Evolutionary conservation across 1,284 basidiomycete genomes (phyloP).

Genomic region (Wolfiporia cocos): DNA sequence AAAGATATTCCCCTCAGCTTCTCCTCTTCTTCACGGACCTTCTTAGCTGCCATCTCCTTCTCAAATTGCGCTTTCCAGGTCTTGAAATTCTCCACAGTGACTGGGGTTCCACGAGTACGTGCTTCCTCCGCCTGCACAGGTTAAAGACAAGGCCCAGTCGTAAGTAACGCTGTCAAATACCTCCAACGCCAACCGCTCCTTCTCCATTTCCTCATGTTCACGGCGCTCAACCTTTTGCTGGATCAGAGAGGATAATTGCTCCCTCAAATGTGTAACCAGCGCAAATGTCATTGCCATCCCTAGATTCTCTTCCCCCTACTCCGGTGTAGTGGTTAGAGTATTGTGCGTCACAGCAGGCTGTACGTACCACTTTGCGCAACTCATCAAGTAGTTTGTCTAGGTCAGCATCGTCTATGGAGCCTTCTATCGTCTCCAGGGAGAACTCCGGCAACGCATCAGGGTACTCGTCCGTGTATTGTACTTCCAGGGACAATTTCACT

Average conservation of each 20-base stretch:
- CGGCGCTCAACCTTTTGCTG: conserved; percentile 51
- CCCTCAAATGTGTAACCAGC: conserved; percentile 82
- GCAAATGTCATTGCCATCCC: conserved; percentile 99
- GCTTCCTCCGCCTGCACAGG: conserved; percentile 74
- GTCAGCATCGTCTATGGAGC: conserved; percentile 61
- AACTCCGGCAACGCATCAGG: conserved; percentile 78
- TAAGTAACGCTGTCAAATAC: conserved; percentile 30
- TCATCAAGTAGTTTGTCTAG: conserved; percentile 50
- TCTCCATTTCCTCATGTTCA: conserved; percentile 63
- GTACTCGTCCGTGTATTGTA: conserved; percentile 67
- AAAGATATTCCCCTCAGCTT: conserved; percentile 67
- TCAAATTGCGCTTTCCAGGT: conserved; percentile 81
- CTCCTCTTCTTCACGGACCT: conserved; percentile 76
- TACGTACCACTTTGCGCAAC: conserved; percentile 63
- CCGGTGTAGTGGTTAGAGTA: too few species aligned
- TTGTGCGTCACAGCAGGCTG: too few species aligned
- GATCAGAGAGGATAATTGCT: conserved; percentile 66
- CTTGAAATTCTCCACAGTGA: conserved; percentile 78
- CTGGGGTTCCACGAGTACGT: conserved; percentile 84
- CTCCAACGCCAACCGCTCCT: conserved; percentile 70
- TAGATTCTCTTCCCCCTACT: conserved; percentile 82
- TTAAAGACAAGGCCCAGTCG: background rate
- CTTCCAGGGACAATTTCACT: conserved; percentile 76
- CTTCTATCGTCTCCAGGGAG: conserved; percentile 60
- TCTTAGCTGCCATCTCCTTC: conserved; percentile 54